These are phyloP conservation scores for Cladophialophora psammophila DNA, from an alignment of 2,329 filamentous ascomycete genomes.

Conservation along the genomic window DNA sequence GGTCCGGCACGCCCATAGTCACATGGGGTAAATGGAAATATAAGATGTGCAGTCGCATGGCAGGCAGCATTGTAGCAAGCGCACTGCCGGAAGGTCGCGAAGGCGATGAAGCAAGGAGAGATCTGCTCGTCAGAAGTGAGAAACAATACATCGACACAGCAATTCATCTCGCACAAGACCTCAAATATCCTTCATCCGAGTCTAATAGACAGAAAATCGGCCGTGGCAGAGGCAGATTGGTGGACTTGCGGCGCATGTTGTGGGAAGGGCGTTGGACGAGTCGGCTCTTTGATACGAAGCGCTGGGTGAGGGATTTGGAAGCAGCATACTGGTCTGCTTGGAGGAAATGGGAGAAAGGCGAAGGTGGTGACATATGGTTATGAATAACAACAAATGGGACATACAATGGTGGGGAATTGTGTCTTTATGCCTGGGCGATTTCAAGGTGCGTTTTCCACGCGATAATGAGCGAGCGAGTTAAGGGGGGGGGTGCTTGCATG, in stretches of 20 bases:
- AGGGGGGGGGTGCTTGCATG: background rate
- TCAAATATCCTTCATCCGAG: slow-evolving; percentile 62
- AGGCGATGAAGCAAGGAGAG: slow-evolving; percentile 71
- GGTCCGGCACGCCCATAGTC: slow-evolving; percentile 92
- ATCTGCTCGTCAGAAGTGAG: slow-evolving; percentile 80
- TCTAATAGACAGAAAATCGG: slow-evolving; percentile 46
- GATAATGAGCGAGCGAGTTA: background rate
- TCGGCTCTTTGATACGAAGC: slow-evolving; percentile 85
- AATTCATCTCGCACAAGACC: slow-evolving; percentile 68
- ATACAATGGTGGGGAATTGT: background rate
- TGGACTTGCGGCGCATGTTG: slow-evolving; percentile 79
- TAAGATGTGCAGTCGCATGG: slow-evolving; percentile 99
- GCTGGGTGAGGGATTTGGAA: slow-evolving; percentile 92
- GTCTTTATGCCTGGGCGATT: background rate
- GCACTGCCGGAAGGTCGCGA: slow-evolving; percentile 76
- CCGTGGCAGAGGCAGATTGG: slow-evolving; percentile 67
- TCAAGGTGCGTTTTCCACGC: background rate
- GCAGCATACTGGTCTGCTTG: slow-evolving; percentile 87
- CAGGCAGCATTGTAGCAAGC: slow-evolving; percentile 89
- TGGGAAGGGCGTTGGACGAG: slow-evolving; percentile 86
- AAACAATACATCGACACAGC: slow-evolving; percentile 84
- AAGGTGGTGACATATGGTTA: slow-evolving; percentile 93
- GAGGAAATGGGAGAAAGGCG: slow-evolving; percentile 82
- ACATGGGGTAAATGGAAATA: slow-evolving; percentile 91
- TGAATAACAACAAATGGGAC: slow-evolving; percentile 36